Conservation (phyloP, 495 filamentous ascomycete genomes). For the Aspergillus wentii region DNA sequence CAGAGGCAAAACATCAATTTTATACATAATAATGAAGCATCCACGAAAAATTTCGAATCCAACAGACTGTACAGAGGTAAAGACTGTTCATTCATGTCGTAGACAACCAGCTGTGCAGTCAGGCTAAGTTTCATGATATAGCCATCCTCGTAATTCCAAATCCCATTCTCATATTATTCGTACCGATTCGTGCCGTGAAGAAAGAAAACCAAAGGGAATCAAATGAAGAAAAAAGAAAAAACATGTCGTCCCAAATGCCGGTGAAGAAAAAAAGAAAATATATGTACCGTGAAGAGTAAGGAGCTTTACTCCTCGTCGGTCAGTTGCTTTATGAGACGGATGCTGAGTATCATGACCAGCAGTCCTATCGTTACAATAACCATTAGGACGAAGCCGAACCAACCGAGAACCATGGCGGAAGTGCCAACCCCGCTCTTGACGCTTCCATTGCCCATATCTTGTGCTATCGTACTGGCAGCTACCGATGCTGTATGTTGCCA, state of each 20-base stretch:
- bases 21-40: slow-evolving; percentile 5
- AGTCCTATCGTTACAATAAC: slow-evolving; percentile 93
- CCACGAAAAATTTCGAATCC: slow-evolving; percentile 1
- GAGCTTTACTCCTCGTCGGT: slow-evolving; percentile 40
- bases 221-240: slow-evolving; percentile 5
- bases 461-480: slow-evolving; percentile 84
- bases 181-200: not conserved
- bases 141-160: not conserved
- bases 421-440: slow-evolving; percentile 85
- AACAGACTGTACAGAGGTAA: slow-evolving; percentile 7
- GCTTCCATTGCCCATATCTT: slow-evolving; percentile 92
- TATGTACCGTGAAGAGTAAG: not conserved
- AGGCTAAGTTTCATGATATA: not conserved
- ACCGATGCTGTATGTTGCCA: slow-evolving; percentile 91
- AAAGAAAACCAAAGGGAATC: slow-evolving; percentile 9
- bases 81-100: no score
- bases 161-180: not conserved
- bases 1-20: slow-evolving; percentile 3
- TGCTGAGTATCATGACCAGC: slow-evolving; percentile 92
- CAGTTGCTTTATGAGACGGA: slow-evolving; percentile 59
- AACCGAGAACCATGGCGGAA: slow-evolving; percentile 91
- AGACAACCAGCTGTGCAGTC: no score
- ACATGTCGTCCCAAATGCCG: not conserved
- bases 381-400: slow-evolving; percentile 90
- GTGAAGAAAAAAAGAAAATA: slow-evolving; percentile 1